These are phyloP conservation scores for Termitomyces sp. DNA, from an alignment of 768 basidiomycete species.

Conservation along the genomic window DNA sequence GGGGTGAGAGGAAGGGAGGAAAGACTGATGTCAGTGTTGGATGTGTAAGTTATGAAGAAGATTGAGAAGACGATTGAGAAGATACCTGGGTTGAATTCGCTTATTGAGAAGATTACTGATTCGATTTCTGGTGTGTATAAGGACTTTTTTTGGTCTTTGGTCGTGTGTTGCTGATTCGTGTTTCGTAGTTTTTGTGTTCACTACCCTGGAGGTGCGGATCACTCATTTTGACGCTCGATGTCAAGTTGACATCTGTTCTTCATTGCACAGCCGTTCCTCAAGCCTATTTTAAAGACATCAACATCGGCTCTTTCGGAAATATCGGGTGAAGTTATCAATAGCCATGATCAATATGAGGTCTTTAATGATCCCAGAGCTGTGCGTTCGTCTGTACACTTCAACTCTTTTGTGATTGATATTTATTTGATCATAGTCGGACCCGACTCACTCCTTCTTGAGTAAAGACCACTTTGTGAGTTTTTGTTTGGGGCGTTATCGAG, in stretches of 20 bases:
- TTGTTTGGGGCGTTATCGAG: not conserved
- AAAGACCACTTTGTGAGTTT: constrained; percentile 83
- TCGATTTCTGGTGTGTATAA: constrained; percentile 58
- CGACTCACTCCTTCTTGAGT: constrained; percentile 85
- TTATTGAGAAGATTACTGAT: constrained; percentile 80
- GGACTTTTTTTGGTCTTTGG: not conserved
- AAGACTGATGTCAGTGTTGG: not conserved
- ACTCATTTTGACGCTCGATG: too few species aligned
- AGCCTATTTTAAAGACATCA: constrained; percentile 70
- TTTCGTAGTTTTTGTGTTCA: constrained; percentile 68
- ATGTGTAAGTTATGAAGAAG: constrained; percentile 62
- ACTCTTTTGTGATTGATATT: not conserved
- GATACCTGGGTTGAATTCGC: constrained; percentile 71
- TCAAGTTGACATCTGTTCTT: too few species aligned
- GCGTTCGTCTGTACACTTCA: too few species aligned
- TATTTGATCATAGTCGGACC: constrained; percentile 56
- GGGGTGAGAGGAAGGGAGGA: not conserved
- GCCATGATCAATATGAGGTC: constrained; percentile 80
- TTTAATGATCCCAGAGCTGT: constrained; percentile 83
- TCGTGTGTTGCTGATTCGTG: not conserved
- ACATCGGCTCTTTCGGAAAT: constrained; percentile 58
- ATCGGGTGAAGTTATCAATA: constrained; percentile 76
- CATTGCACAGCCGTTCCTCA: constrained; percentile 75
- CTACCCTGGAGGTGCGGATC: constrained; percentile 75
- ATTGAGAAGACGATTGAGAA: constrained; percentile 73